Evolutionary conservation across 2,329 filamentous ascomycete genomes (phyloP), one percentile per base, ranked within the genome.

Genomic region (Pestalotiopsis sp.): DNA sequence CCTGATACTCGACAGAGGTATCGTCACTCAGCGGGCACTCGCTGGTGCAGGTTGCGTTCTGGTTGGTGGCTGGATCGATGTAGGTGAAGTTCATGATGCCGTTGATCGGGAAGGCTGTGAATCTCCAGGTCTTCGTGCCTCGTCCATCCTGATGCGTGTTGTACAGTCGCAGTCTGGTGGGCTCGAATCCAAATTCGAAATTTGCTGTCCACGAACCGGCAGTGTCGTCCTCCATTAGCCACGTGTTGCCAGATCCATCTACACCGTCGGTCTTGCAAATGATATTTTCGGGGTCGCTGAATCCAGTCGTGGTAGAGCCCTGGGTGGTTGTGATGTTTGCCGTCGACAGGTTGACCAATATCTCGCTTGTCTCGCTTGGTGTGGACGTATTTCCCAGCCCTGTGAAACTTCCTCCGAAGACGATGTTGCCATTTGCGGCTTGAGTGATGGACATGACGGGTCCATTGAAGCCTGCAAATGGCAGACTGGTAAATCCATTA

Each of bases 71-170:
- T 27, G 92, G 91, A 76, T 98, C 94, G 71, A 91, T 90, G 75
- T 96, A 98, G 49, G 94, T 97, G 76, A 99, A 87, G 80, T 98
- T 98, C 90, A 99, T 93, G 78, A 99, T 98, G 66, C 96, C 96
- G 71, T 93, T 91, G 75, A 95, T 89, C 4, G 95, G 95, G 69
- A 95, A 83, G 20, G 94, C 93, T 25, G 93, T 93, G 77, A 94
- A 97, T 69, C 94, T 90, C 83, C 93, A 99, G 0, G 92, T 93
- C 82, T 93, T 93, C 38, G 95, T 97, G 38, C 96, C 95, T 72
- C 94, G 91, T 65, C 93, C 94, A 74, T 96, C 90, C 66, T 90
- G 86, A 73, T 93, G 90, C 2, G 95, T 96, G 81, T 99, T 99
- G 85, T 92, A 94, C 27, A 99, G 83, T 67, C 94, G 90, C 70